Base-by-base conservation (phyloP, 2,329 filamentous ascomycete species). In the Aspergillus novofumigatus region DNA sequence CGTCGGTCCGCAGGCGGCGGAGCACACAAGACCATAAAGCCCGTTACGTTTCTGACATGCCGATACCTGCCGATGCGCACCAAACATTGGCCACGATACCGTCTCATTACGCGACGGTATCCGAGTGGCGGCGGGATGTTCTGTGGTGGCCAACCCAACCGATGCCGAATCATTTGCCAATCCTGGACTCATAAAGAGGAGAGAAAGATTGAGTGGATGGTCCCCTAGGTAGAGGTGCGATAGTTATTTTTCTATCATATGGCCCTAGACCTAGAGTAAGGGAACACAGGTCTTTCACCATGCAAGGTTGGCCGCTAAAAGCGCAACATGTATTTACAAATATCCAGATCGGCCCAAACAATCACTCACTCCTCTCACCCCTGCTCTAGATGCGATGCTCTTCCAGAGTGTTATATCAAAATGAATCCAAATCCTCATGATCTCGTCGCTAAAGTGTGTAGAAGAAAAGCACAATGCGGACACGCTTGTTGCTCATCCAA, bases 21-120 rank as follows among this genome's bases (percentile, higher is more conserved):
- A 59, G 54, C 51, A 53, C 50, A 47, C 29, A 51, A 51, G 49
- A 49, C 55, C 57, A 54, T 35, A 55, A 53, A 53, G 51, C 55
- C 55, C 38, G 57, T 59, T 67, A 68, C 62, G 52, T 53, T 54
- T 38, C 58, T 69, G 65, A 72, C 69, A 58, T 68, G 69, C 69
- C 69, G 69, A 71, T 72, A 72, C 69, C 62, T 59, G 54, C 61
- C 52, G 55, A 52, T 14, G 48, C 49, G 65, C 60, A 63, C 60
- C 35, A 52, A 32, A 28, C 5, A 10, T 10, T 4, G 7, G 10
- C 23, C 55, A 11, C 49, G 49, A 54, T 64, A 66, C 64, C 52
- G 63, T 66, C 54, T 57, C 47, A 51, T 61, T 61, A 66, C 64
- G 52, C 26, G 25, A 35, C 49, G 53, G 55, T 44, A 61, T 62